Evolutionary conservation across 2,329 filamentous ascomycete genomes (phyloP).

Genomic region (Cercospora sp.): DNA sequence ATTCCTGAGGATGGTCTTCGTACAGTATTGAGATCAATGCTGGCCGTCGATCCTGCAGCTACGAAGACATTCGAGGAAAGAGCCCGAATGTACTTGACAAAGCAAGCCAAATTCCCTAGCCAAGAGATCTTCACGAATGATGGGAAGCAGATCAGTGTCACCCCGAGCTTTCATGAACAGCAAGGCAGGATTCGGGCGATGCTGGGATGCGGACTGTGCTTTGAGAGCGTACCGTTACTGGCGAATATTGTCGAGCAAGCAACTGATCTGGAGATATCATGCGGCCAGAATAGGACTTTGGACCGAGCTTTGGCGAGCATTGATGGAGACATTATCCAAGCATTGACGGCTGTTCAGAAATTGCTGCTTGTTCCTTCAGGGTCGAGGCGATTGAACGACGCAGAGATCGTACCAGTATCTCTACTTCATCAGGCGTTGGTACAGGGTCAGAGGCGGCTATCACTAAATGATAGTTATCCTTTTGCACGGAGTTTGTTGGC

Average conservation of each 20-base stretch:
- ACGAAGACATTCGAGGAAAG: slow-evolving; percentile 20
- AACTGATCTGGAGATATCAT: neutral
- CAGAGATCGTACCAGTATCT: slow-evolving; percentile 5
- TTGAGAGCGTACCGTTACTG: slow-evolving; percentile 21
- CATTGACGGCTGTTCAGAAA: slow-evolving; percentile 22
- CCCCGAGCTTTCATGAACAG: neutral
- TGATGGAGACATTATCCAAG: slow-evolving; percentile 26
- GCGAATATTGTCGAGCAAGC: slow-evolving; percentile 8
- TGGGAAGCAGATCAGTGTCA: neutral
- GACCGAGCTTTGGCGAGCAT: slow-evolving; percentile 6
- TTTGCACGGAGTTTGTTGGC: slow-evolving; percentile 16
- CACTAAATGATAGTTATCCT: neutral
- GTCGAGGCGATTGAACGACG: neutral
- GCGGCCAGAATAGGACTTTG: neutral
- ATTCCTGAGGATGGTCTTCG: slow-evolving; percentile 21
- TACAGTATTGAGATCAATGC: slow-evolving; percentile 22
- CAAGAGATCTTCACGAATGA: neutral
- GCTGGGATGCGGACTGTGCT: slow-evolving; percentile 25
- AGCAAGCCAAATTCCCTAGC: neutral
- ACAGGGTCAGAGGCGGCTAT: neutral
- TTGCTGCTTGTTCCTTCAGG: slow-evolving; percentile 16
- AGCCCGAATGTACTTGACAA: slow-evolving; percentile 16
- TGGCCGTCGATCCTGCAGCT: slow-evolving; percentile 22
- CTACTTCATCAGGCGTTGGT: neutral
- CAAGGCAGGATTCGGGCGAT: slow-evolving; percentile 21